phyloP scores from a whole-genome alignment of 129 eudicot genomes.

The Saussurea involucrata region DNA sequence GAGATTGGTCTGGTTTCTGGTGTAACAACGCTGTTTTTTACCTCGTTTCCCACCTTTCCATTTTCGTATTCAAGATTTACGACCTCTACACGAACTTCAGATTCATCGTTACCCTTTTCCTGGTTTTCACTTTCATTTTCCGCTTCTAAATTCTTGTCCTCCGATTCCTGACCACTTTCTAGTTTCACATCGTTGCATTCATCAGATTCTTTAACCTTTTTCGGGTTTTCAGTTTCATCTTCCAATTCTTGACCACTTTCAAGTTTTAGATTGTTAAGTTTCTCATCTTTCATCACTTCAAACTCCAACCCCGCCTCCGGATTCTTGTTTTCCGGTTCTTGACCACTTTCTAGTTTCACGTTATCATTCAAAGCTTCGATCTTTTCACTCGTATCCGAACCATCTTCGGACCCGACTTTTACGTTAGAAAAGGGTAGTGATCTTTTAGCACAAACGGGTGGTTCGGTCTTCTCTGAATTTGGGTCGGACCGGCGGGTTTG shows the following conservation, averaged over 20 bases:
- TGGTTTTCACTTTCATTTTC: neutral
- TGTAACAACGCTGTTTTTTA: slow-evolving; percentile 3
- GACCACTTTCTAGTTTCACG: slow-evolving; percentile 3
- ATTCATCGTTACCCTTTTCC: neutral
- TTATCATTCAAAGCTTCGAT: neutral
- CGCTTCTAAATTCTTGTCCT: neutral
- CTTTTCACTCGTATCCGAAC: neutral
- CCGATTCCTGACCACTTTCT: neutral
- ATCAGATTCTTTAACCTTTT: slow-evolving; percentile 7
- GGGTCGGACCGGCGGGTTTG: slow-evolving; percentile 47
- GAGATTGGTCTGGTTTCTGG: slow-evolving; percentile 27
- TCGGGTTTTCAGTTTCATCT: neutral
- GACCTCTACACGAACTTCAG: slow-evolving; percentile 13
- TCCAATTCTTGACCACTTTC: neutral
- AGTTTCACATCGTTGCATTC: neutral
- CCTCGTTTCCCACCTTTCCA: slow-evolving; percentile 12
- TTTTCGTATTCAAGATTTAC: slow-evolving; percentile 20
- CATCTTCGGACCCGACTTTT: slow-evolving; percentile 14
- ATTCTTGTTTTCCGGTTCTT: neutral
- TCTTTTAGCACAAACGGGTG: slow-evolving; percentile 49
- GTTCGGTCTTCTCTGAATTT: slow-evolving; percentile 19
- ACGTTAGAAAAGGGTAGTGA: slow-evolving; percentile 45
- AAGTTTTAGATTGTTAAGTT: neutral
- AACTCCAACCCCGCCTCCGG: neutral
- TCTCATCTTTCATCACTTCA: neutral